Evolutionary conservation across 2,329 filamentous ascomycete genomes (phyloP).

Genomic region (Alternaria postmessia): DNA sequence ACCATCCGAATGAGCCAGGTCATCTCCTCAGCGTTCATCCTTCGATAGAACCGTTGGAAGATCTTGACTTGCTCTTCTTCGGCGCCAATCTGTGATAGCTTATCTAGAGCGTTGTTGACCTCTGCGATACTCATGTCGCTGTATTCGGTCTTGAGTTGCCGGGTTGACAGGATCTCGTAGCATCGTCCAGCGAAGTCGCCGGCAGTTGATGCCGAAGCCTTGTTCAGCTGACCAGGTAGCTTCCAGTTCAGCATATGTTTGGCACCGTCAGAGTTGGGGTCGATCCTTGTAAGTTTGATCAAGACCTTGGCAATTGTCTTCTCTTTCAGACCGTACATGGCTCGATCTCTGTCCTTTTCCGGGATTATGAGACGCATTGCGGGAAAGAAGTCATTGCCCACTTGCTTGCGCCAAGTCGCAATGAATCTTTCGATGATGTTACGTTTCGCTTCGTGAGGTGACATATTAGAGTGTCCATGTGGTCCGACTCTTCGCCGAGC

Average conservation of each 20-base stretch:
- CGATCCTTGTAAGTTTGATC: slow-evolving; percentile 92
- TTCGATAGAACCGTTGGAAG: slow-evolving; percentile 82
- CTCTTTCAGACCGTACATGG: slow-evolving; percentile 94
- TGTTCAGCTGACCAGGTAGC: slow-evolving; percentile 70
- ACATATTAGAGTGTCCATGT: slow-evolving; percentile 65
- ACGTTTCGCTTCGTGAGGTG: slow-evolving; percentile 78
- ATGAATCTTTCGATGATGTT: slow-evolving; percentile 89
- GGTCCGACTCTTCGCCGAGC: slow-evolving; percentile 67
- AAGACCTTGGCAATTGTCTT: slow-evolving; percentile 87
- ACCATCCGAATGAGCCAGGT: slow-evolving; percentile 96
- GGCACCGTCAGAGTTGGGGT: slow-evolving; percentile 88
- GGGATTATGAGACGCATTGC: slow-evolving; percentile 90
- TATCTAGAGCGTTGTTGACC: slow-evolving; percentile 86
- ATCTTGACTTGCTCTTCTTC: slow-evolving; percentile 87
- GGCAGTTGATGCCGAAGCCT: slow-evolving; percentile 63
- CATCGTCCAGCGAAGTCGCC: slow-evolving; percentile 94
- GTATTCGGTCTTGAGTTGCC: slow-evolving; percentile 75
- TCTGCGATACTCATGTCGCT: slow-evolving; percentile 87
- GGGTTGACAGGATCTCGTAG: slow-evolving; percentile 83
- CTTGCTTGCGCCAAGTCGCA: slow-evolving; percentile 82
- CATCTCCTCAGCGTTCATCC: slow-evolving; percentile 93
- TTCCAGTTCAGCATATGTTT: slow-evolving; percentile 92
- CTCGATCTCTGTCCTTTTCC: slow-evolving; percentile 89
- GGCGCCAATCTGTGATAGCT: slow-evolving; percentile 75
- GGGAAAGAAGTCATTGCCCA: slow-evolving; percentile 92